These are phyloP conservation scores for Pseudocercospora vitis DNA, from an alignment of 2,329 filamentous ascomycete species.

Conservation along the genomic window DNA sequence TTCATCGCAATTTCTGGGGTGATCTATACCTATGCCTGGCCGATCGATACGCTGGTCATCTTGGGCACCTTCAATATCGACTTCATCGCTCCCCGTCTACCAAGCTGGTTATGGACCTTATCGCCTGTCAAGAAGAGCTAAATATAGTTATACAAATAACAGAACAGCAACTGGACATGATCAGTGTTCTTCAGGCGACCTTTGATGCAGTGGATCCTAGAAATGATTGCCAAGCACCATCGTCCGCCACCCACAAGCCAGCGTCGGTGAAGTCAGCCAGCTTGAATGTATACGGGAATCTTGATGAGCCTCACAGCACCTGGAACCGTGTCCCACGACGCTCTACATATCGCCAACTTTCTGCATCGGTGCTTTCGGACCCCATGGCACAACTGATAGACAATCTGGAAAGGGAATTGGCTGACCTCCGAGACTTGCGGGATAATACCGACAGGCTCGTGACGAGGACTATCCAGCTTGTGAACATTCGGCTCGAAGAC, in stretches of 20 bases:
- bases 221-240: constrained; percentile 1
- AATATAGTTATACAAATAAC: constrained; percentile 48
- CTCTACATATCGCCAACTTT: constrained; percentile 42
- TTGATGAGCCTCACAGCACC: constrained; percentile 13
- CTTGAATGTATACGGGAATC: neutral
- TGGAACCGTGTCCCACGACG: constrained; percentile 28
- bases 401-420: constrained; percentile 44
- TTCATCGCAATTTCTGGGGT: constrained; percentile 47
- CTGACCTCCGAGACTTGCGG: constrained; percentile 43
- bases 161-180: constrained; percentile 44
- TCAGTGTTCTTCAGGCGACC: constrained; percentile 34
- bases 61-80: constrained; percentile 46
- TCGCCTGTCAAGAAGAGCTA: constrained; percentile 47
- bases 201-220: constrained; percentile 6
- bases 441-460: constrained; percentile 47
- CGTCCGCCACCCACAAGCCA: constrained; percentile 1
- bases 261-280: neutral
- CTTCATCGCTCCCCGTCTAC: constrained; percentile 45
- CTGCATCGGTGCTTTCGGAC: constrained; percentile 40
- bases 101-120: constrained; percentile 47
- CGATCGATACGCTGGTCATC: constrained; percentile 45
- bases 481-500: constrained; percentile 49
- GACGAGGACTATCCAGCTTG: constrained; percentile 46
- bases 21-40: constrained; percentile 45
- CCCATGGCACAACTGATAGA: constrained; percentile 43